Base-by-base conservation (phyloP, 1,139 yeast genomes). In the Pichia sp. region DNA sequence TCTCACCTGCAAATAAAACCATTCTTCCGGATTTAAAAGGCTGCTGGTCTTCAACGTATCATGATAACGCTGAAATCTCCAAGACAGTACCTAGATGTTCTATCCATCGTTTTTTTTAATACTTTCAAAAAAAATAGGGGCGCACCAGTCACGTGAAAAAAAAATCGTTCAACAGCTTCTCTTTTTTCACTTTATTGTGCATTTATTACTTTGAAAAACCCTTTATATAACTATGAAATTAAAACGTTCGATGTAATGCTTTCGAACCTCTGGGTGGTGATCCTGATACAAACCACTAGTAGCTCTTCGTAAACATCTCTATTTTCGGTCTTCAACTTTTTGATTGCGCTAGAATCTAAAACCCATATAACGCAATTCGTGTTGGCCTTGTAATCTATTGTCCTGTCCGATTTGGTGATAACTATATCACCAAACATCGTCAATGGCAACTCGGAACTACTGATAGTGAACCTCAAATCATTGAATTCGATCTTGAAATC, bases 341-440 rank as follows among this genome's bases (percentile, higher is more conserved):
- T 59, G 23, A 67, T 64, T 38, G 75, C 72, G 6, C 71, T 73
- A 43, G 74, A 71, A 44, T 84, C 78, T 51, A 90, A 72, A 55
- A 81, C 76, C 98, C 98, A 93, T 4, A 89, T 77, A 6, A 82
- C 79, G 1, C 87, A 75, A 55, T 85, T 89, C 2, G 75, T 71
- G 29, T 59, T 57, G 65, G 74, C 77, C 44, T 81, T 69, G 65
- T 79, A 75, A 69, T 79, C 75, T 59, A 77, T 62, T 65, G 79
- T 64, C 55, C 75, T 71, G 54, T 81, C 71, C 54, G 72, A 73
- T 50, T 71, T 70, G 1, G 72, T 67, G 13, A 60, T 57, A 34
- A 70, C 70, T 49, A 85, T 70, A 67, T 86, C 90, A 2, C 99
- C 99, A 70, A 90, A 88, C 4, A 95, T 85, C 0, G 97, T 90